Percentiles rank a stretch among this genome's conserved stretches.
Conservation (phyloP, 371 early-diverging fungal species). For the Actinomortierella ambigua region DNA sequence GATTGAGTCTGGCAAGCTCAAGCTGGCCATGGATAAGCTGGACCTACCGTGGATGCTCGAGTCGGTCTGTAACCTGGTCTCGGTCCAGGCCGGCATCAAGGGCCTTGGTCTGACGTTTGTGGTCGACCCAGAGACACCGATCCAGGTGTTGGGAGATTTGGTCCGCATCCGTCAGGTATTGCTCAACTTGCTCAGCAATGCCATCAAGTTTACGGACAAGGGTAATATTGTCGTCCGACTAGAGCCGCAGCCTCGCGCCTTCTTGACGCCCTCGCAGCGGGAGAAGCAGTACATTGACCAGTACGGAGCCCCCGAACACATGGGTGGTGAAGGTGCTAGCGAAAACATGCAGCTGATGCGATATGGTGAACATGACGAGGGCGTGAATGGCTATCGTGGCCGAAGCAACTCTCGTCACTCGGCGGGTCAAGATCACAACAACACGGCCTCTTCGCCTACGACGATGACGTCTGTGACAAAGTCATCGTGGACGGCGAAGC, state of each 20-base stretch:
- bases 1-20: constrained; percentile 60
- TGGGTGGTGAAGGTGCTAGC: too few species aligned
- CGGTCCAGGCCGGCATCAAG: constrained; percentile 57
- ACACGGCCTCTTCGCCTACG: too few species aligned
- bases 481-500: too few species aligned
- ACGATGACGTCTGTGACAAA: too few species aligned
- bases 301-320: too few species aligned
- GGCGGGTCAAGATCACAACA: too few species aligned
- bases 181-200: constrained; percentile 60
- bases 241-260: constrained; percentile 25
- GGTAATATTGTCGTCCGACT: constrained; percentile 61
- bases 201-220: constrained; percentile 68
- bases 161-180: constrained; percentile 56
- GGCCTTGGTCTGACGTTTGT: constrained; percentile 55
- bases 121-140: constrained; percentile 62
- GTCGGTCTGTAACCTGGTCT: constrained; percentile 52
- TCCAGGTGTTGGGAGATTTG: constrained; percentile 56
- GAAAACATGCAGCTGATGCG: too few species aligned
- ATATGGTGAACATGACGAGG: too few species aligned
- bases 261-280: too few species aligned
- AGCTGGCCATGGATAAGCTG: constrained; percentile 36
- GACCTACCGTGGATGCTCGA: constrained; percentile 45
- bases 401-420: too few species aligned
- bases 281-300: too few species aligned
- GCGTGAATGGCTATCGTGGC: too few species aligned